These are phyloP conservation scores for Chenopodium berlandieri DNA, from an alignment of 148 eudicot species.

Conservation along the genomic window DNA sequence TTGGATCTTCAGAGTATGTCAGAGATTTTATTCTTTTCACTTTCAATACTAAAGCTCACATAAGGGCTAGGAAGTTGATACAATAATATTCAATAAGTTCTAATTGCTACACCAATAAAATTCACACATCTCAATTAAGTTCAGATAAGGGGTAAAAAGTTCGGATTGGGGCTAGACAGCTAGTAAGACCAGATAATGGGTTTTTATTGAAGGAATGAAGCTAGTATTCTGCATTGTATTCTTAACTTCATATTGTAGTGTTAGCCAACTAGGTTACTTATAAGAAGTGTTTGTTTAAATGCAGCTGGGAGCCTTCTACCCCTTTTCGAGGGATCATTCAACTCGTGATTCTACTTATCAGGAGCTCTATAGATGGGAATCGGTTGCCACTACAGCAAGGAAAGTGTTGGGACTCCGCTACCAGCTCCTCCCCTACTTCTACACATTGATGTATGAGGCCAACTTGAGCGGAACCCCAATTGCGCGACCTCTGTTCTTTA, in stretches of 20 bases:
- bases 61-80: no score
- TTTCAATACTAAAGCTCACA: no score
- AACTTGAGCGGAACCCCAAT: constrained; percentile 46
- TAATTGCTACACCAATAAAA: no score
- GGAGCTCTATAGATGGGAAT: constrained; percentile 56
- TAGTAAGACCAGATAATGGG: background rate
- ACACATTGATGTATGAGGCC: constrained; percentile 55
- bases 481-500: constrained; percentile 55
- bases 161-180: background rate
- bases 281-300: background rate
- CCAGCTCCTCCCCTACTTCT: constrained; percentile 51
- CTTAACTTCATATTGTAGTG: background rate
- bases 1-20: background rate
- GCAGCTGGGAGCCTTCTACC: constrained; percentile 61
- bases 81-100: no score
- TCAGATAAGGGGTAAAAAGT: no score
- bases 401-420: constrained; percentile 52
- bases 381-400: constrained; percentile 46
- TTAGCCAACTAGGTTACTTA: background rate
- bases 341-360: constrained; percentile 25
- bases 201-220: background rate
- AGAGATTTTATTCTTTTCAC: background rate
- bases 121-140: no score
- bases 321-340: constrained; percentile 57
- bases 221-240: background rate